Base-by-base conservation (phyloP, 805 yeast species). In the Cyberlindnera lachancei region DNA sequence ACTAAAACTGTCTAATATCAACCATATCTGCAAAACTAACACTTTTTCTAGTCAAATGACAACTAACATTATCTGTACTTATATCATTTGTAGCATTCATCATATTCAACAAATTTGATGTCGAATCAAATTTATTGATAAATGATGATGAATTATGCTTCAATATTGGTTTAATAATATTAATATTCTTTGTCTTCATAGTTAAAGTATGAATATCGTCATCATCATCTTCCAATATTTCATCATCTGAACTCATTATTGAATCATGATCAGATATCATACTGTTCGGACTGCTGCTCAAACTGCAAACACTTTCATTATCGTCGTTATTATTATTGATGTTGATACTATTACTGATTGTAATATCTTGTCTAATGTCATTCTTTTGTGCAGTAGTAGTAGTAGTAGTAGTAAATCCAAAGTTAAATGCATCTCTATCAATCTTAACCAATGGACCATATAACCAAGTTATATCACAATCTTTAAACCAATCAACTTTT, bases 381-480 rank as follows among this genome's bases (percentile, higher is more conserved):
- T 16, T 13, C 15, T 7, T 9, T 24, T 7, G 16, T 24, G 7
- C 11, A 13, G 18, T 24, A 7, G 25, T 23, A 14, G 27, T 7
- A 8, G 7, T n/a, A 11, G 23, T 8, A 12, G 15, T 13, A 4
- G n/a, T 15, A 14, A 29, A 29, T 4, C 46, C 46, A 31, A 44
- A 44, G 24, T 34, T 27, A 11, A 33, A 27, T 13, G 40, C 41
- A n/a, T 35, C 22, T 6, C 27, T 17, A 9, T 33, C 26, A 18
- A 33, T 29, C 11, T 28, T 25, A 4, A 46, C 48, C 8, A 51
- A 29, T 60, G 98, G 98, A 2, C 98, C 98, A 58, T 88, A 92
- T 7, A 90, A 70, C 87, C 96, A 90, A 1, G 96, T 86, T 17
- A 90, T 90, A 52, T 90, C 98, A 46, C 76, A 76, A 46, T 88